These are phyloP conservation scores for Leonotis leonurus DNA, from an alignment of 257 asterid genomes.

Conservation along the genomic window DNA sequence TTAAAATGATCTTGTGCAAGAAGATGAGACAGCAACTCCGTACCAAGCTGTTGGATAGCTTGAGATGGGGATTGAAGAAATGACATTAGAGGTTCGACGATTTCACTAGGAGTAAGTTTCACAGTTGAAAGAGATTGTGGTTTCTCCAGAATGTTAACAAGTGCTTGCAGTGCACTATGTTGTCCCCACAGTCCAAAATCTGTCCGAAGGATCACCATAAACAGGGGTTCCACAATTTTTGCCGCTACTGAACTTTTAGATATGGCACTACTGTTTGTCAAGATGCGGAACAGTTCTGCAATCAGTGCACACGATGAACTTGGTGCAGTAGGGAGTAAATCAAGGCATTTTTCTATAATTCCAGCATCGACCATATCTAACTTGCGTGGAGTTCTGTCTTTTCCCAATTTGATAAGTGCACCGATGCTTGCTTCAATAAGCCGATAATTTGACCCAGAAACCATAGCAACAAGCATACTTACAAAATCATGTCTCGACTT, in stretches of 20 bases:
- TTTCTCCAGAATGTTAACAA: constrained; percentile 81
- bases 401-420: constrained; percentile 74
- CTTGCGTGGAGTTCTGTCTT: constrained; percentile 82
- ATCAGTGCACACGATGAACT: constrained; percentile 60
- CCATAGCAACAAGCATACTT: constrained; percentile 53
- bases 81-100: constrained; percentile 63
- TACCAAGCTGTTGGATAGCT: constrained; percentile 82
- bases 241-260: constrained; percentile 61
- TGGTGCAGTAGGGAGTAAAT: constrained; percentile 62
- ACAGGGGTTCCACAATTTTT: constrained; percentile 72
- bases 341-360: constrained; percentile 71
- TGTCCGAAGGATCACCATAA: constrained; percentile 51
- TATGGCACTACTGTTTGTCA: constrained; percentile 80
- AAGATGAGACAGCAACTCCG: constrained; percentile 71
- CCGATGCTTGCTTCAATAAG: constrained; percentile 74
- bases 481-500: constrained; percentile 54
- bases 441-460: constrained; percentile 64
- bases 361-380: constrained; percentile 86
- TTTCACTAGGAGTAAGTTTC: constrained; percentile 68
- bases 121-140: constrained; percentile 64
- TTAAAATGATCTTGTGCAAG: constrained; percentile 78
- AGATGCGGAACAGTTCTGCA: constrained; percentile 80
- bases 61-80: constrained; percentile 78
- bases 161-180: constrained; percentile 86
- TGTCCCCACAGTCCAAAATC: constrained; percentile 83